Conservation (phyloP, 306 rosid species). For the Trifolium subterraneum region DNA sequence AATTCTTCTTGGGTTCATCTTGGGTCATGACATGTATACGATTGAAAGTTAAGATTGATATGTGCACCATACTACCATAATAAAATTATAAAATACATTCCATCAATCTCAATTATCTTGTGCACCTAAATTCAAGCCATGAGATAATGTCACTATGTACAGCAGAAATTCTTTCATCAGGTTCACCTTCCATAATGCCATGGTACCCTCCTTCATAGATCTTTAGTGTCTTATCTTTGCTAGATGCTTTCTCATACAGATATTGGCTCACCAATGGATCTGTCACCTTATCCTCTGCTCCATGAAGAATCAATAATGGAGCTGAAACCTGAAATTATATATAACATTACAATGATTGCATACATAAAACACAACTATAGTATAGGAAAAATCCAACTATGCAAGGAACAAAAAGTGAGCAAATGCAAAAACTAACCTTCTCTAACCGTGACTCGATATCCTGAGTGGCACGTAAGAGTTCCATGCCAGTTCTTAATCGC, state of each 20-base stretch:
- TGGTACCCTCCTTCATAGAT: conserved; percentile 75
- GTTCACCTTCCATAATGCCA: conserved; percentile 87
- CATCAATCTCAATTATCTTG: conserved; percentile 26
- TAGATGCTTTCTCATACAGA: conserved; percentile 80
- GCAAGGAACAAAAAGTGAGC: not conserved
- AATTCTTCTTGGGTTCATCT: not conserved
- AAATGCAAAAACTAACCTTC: conserved; percentile 57
- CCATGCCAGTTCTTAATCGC: conserved; percentile 79
- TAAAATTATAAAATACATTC: not conserved
- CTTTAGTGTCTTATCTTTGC: conserved; percentile 73
- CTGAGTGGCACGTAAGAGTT: conserved; percentile 71
- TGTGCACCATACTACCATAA: not conserved
- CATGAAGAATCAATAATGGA: conserved; percentile 84
- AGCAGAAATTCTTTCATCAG: conserved; percentile 70
- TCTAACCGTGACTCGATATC: conserved; percentile 72
- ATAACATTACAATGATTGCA: not conserved
- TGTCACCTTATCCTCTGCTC: conserved; percentile 81
- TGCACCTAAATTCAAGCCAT: conserved; percentile 72
- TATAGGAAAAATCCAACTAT: not conserved
- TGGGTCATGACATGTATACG: not conserved
- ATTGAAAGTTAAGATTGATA: not conserved
- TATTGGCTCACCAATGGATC: conserved; percentile 79
- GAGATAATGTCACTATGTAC: conserved; percentile 72
- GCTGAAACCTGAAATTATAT: conserved; percentile 62
- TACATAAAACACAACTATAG: not conserved